Evolutionary conservation across 208 protist species (phyloP), one percentile per base, ranked within the genome.

Genomic region (Balamuthia mandrillaris): DNA sequence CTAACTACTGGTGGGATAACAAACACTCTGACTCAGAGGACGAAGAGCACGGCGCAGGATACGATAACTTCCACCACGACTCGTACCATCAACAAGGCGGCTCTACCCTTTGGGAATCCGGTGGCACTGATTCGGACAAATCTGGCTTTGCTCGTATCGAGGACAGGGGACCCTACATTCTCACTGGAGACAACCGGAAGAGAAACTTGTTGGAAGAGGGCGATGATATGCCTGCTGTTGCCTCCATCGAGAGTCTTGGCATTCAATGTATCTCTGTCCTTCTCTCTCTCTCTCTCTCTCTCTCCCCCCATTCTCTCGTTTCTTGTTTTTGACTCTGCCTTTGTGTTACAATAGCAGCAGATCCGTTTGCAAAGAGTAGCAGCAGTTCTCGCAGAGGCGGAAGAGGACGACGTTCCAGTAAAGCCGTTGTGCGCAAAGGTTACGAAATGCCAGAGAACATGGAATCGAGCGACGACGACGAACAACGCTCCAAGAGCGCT

Each of bases 1-100:
- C 21, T n/a, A n/a, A 56, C n/a, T 56, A 18, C 21, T 27, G n/a
- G n/a, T n/a, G n/a, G n/a, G n/a, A n/a, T n/a, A n/a, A n/a, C n/a
- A n/a, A n/a, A n/a, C n/a, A n/a, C n/a, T 75, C 65, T 24, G 65
- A 75, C 39, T 75, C 65, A 81, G 74, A 82, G 74, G 45, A 82
- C 3, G 39, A 29, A 33, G 74, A 65, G 21, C 65, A n/a, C 33
- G 74, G 65, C 33, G 35, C 16, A 24, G 51, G 65, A 27, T 42
- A 27, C 21, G n/a, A n/a, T n/a, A n/a, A n/a, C n/a, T n/a, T n/a
- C n/a, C n/a, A n/a, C n/a, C n/a, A 18, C 49, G 21, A n/a, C 49
- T n/a, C 18, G n/a, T n/a, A 27, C 49, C 49, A n/a, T n/a, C 21
- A 56, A 27, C 49, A n/a, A n/a, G 49, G 21, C 49, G 21, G 49